A percentile compares a stretch with the other conserved stretches of the same genome.
Evolutionary conservation across 345 rosid genomes (phyloP).

Genomic region (Cardiospermum halicacabum): DNA sequence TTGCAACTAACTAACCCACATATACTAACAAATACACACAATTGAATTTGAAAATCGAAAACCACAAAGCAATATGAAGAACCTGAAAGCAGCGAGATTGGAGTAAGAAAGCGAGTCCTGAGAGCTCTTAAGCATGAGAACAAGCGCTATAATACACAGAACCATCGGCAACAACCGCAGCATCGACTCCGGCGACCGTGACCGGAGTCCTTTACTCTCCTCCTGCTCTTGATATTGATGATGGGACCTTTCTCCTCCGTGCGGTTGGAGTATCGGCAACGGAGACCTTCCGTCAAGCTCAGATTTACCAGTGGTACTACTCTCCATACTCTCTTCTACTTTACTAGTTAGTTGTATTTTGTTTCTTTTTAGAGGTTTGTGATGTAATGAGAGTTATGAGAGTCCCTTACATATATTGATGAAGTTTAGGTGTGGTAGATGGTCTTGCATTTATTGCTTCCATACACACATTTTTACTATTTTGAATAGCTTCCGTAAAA

Average conservation of each 20-base stretch:
- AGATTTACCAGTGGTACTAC: not conserved
- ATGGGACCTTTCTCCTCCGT: constrained; percentile 8
- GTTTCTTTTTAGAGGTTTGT: not conserved
- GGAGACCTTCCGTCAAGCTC: not conserved
- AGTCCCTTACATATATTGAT: too few species aligned
- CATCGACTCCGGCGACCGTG: constrained; percentile 44
- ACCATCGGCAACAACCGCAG: constrained; percentile 58
- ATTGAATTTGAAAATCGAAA: too few species aligned
- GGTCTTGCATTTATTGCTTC: constrained; percentile 6
- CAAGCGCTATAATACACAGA: constrained; percentile 53
- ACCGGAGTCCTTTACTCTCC: not conserved
- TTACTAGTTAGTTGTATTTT: not conserved
- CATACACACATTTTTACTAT: too few species aligned
- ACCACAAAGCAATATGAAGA: too few species aligned
- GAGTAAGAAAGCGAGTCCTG: constrained; percentile 74
- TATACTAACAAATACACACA: too few species aligned
- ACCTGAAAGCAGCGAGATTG: constrained; percentile 80
- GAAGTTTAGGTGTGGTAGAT: not conserved
- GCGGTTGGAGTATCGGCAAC: constrained; percentile 17
- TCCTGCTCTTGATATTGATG: constrained; percentile 5
- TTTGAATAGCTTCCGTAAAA: too few species aligned
- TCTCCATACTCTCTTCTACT: constrained; percentile 17
- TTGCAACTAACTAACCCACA: too few species aligned
- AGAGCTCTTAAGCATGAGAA: constrained; percentile 66
- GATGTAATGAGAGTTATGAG: too few species aligned